phyloP scores from a whole-genome alignment of 495 filamentous ascomycete genomes.

The Penicillium taxi region DNA sequence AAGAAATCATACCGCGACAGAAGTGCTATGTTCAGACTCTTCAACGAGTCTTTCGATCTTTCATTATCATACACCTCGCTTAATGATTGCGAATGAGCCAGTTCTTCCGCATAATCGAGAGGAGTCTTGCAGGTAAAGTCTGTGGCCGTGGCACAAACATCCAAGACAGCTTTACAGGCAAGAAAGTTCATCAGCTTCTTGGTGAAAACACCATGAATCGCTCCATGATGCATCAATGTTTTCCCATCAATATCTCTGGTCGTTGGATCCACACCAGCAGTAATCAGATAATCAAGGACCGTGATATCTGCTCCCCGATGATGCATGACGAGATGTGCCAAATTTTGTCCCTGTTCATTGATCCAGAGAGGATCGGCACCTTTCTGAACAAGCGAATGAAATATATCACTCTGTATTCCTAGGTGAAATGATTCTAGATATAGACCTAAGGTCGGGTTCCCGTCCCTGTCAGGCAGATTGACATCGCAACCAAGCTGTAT shows the following conservation, averaged over 20 bases:
- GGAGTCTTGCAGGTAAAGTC: background rate
- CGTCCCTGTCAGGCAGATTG: background rate
- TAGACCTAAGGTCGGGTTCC: background rate
- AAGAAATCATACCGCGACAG: too few species aligned
- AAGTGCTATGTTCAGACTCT: too few species aligned
- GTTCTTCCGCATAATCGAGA: background rate
- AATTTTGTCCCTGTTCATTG: background rate
- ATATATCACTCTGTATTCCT: background rate
- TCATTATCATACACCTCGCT: too few species aligned
- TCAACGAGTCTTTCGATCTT: too few species aligned
- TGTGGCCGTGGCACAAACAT: background rate
- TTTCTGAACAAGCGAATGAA: background rate
- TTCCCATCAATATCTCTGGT: background rate
- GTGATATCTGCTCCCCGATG: background rate
- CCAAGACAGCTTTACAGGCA: background rate
- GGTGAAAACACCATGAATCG: background rate
- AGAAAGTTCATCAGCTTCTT: background rate
- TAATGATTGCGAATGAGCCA: too few species aligned
- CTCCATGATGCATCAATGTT: background rate
- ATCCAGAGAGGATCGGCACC: background rate
- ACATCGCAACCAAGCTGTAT: background rate
- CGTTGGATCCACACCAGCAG: background rate
- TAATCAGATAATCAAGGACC: background rate
- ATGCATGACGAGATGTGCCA: background rate
- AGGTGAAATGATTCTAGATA: background rate